These are phyloP conservation scores for Trichothecium roseum DNA, from an alignment of 2,329 filamentous ascomycete genomes.

Conservation along the genomic window DNA sequence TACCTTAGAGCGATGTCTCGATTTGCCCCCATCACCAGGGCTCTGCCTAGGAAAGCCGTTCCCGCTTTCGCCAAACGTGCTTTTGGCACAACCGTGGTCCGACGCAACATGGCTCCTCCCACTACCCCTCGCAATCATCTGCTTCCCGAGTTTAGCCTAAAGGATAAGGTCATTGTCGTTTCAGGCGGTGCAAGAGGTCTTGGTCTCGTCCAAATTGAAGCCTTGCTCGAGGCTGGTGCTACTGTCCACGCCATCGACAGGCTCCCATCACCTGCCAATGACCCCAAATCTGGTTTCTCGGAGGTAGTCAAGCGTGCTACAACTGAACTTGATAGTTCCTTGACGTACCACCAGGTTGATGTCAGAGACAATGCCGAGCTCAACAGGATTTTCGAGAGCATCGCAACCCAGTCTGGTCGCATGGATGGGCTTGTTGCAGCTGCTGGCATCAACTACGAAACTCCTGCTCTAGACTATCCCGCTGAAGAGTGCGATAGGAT, in stretches of 20 bases:
- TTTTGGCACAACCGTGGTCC: slow-evolving; percentile 11
- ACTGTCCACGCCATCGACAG: slow-evolving; percentile 61
- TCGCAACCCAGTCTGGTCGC: slow-evolving; percentile 59
- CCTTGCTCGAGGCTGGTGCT: slow-evolving; percentile 69
- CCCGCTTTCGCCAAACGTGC: slow-evolving; percentile 9
- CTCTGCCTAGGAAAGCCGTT: slow-evolving; percentile 10
- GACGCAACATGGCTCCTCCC: slow-evolving; percentile 8
- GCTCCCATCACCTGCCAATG: slow-evolving; percentile 37
- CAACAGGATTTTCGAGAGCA: slow-evolving; percentile 55
- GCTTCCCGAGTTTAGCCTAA: slow-evolving; percentile 67
- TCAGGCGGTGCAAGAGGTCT: slow-evolving; percentile 69
- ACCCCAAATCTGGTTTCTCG: slow-evolving; percentile 47
- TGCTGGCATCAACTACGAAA: slow-evolving; percentile 72
- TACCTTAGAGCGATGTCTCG: slow-evolving; percentile 15
- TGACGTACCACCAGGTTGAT: slow-evolving; percentile 71
- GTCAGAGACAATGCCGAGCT: slow-evolving; percentile 62
- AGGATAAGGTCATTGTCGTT: slow-evolving; percentile 64
- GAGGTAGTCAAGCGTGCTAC: slow-evolving; percentile 52
- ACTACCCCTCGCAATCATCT: slow-evolving; percentile 11
- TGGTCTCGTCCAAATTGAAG: slow-evolving; percentile 69
- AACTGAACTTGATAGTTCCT: slow-evolving; percentile 52
- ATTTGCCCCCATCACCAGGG: slow-evolving; percentile 11
- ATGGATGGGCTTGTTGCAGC: slow-evolving; percentile 69
- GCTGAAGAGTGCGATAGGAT: slow-evolving; percentile 67
- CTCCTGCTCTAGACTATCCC: slow-evolving; percentile 69